Conservation (phyloP, 1,284 basidiomycete species). For the Polyporus tsugae region DNA sequence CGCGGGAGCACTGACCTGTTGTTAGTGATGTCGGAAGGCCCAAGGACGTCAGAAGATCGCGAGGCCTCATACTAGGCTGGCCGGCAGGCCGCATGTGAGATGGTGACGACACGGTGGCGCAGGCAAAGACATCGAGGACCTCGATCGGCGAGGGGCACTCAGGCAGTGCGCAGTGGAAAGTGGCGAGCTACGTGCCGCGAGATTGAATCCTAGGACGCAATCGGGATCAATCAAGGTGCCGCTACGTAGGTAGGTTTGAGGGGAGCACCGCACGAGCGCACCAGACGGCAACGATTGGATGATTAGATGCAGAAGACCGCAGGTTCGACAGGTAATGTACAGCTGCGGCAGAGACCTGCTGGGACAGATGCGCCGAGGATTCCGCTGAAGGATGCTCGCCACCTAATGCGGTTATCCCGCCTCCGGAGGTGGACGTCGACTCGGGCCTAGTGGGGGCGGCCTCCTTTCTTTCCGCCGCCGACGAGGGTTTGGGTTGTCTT, state of each 20-base stretch:
- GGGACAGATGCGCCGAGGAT: background rate
- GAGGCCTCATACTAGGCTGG: background rate
- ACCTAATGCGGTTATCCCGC: background rate
- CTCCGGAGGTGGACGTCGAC: background rate
- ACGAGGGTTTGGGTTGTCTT: constrained; percentile 14
- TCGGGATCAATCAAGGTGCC: background rate
- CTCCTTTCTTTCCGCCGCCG: constrained; percentile 23
- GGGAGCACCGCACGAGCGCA: background rate
- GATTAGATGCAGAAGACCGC: background rate
- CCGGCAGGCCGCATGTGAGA: background rate
- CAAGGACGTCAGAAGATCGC: background rate
- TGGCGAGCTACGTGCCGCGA: background rate
- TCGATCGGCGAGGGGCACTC: background rate
- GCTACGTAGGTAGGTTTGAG: background rate
- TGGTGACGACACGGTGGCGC: background rate
- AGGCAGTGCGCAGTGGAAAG: background rate
- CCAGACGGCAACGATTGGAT: background rate
- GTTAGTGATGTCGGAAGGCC: background rate
- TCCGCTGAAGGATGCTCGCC: background rate
- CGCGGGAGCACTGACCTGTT: background rate
- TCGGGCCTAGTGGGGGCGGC: constrained; percentile 18
- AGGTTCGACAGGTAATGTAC: background rate
- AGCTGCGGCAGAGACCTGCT: background rate
- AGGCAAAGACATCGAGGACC: background rate
- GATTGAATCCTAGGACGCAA: background rate